Evolutionary conservation across 75 land plant species (phyloP), one percentile per base, ranked within the genome.

Genomic region (Adiantum capillusveneris): DNA sequence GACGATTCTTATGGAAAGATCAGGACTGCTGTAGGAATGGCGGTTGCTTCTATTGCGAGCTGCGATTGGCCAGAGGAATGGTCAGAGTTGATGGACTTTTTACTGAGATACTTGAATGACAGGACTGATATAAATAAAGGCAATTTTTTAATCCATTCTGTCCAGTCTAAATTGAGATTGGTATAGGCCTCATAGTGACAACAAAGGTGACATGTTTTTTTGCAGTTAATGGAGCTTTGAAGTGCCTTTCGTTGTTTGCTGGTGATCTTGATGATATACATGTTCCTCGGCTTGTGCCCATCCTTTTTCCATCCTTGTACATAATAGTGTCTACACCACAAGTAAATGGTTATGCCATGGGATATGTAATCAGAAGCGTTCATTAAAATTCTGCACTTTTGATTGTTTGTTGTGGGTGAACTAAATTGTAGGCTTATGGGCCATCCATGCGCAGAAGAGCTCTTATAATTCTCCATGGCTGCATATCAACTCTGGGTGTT

Each of bases 11-110:
- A 90, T 71, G 76, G 85, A 56, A 95, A 95, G 70, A 82, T 95
- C 34, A 79, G 91, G 56, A 95, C 96, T 17, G 99, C 91, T 62
- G 77, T 90, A 43, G 81, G 99, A 56, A 86, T 95, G 92, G 99
- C 86, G 59, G 73, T 95, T 29, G 83, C 86, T 29, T 83, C 82
- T 0, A 86, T 95, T 72, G 99, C 96, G 50, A 70, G 61, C 6
- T 84, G 78, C 72, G 99, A 95, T 60, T 89, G 96, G 96, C 96
- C 99, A 49, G 91, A 84, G 45, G 84, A 86, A 31, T 95, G 99
- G 96, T 91, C 99, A 39, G 84, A 86, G 25, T 58, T 95, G 29
- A 62, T 95, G 74, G 84, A 82, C 18, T 63, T 62, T 46, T 77
- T 95, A 17, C 66, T 89, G 56, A 71, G 69, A 50, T 71, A 79